These are phyloP conservation scores for Syncephalastrum monosporum DNA, from an alignment of 371 early-diverging fungal genomes.

Conservation along the genomic window DNA sequence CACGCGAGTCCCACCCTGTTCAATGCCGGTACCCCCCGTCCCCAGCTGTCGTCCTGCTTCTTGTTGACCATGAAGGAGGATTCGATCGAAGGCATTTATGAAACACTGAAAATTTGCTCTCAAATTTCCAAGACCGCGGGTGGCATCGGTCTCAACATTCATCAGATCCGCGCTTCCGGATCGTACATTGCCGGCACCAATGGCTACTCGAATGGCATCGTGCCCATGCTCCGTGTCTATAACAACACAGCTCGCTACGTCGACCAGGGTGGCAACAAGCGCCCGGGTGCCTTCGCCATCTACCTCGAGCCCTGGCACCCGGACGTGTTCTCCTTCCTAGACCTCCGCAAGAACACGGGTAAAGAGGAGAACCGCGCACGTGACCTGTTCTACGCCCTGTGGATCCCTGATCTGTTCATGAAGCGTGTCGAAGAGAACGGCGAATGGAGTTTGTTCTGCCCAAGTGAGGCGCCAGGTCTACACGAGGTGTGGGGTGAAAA, in stretches of 20 bases:
- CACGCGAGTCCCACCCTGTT: conserved; percentile 99
- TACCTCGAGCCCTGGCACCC: conserved; percentile 99
- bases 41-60: conserved; percentile 98
- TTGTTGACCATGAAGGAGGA: conserved; percentile 95
- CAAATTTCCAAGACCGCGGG: conserved; percentile 99
- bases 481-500: conserved; percentile 94
- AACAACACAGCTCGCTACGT: conserved; percentile 99
- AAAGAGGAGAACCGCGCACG: conserved; percentile 98
- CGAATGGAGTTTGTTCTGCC: conserved; percentile 98
- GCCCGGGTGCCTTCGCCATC: conserved; percentile 99
- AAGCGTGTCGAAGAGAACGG: conserved; percentile 93
- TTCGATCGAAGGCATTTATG: conserved; percentile 96
- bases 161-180: conserved; percentile 94
- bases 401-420: conserved; percentile 99
- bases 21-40: conserved; percentile 96
- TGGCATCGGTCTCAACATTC: conserved; percentile 97
- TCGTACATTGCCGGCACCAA: conserved; percentile 98
- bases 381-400: conserved; percentile 97
- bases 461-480: conserved; percentile 94
- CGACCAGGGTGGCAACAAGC: conserved; percentile 99
- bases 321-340: conserved; percentile 98
- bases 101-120: conserved; percentile 96
- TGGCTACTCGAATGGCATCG: conserved; percentile 97
- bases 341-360: conserved; percentile 98
- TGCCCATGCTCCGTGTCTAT: conserved; percentile 98